Conservation (phyloP, 2,329 filamentous ascomycete species). For the Lachnellula arida region DNA sequence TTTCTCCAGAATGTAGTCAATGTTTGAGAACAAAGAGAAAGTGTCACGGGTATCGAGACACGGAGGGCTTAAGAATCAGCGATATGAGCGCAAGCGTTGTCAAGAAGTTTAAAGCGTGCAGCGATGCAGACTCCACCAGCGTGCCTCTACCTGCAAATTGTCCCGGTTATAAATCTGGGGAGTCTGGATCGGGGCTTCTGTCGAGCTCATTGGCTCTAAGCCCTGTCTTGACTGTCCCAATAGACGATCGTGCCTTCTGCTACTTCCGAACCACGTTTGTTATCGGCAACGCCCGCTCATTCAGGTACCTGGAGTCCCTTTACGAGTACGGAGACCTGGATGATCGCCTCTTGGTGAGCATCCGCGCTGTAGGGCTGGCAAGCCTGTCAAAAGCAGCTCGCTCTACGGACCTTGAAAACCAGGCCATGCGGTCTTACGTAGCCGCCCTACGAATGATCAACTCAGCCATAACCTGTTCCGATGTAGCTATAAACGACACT, state of each 20-base stretch:
- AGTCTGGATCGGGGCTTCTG: not conserved
- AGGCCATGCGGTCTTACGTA: constrained; percentile 45
- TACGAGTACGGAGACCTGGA: not conserved
- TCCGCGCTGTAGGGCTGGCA: constrained; percentile 44
- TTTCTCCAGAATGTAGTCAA: constrained; percentile 3
- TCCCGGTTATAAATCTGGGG: not conserved
- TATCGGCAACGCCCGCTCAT: not conserved
- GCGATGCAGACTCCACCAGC: not conserved
- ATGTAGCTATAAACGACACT: constrained; percentile 44
- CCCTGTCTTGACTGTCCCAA: not conserved
- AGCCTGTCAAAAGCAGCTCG: constrained; percentile 38
- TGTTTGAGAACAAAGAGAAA: not conserved
- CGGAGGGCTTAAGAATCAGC: constrained; percentile 1
- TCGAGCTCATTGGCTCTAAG: not conserved
- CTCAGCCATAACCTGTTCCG: constrained; percentile 40
- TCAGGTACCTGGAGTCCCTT: constrained; percentile 3
- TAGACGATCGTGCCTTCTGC: not conserved
- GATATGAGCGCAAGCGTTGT: constrained; percentile 4
- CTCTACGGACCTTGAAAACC: constrained; percentile 37
- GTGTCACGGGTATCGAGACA: constrained; percentile 8
- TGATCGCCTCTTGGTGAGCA: not conserved
- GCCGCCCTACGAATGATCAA: constrained; percentile 45
- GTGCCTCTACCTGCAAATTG: not conserved
- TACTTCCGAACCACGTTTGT: constrained; percentile 6
- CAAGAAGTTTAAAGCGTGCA: not conserved